These are phyloP conservation scores for Berberis vulgaris DNA, from an alignment of 164 flowering plant genomes.

Conservation along the genomic window DNA sequence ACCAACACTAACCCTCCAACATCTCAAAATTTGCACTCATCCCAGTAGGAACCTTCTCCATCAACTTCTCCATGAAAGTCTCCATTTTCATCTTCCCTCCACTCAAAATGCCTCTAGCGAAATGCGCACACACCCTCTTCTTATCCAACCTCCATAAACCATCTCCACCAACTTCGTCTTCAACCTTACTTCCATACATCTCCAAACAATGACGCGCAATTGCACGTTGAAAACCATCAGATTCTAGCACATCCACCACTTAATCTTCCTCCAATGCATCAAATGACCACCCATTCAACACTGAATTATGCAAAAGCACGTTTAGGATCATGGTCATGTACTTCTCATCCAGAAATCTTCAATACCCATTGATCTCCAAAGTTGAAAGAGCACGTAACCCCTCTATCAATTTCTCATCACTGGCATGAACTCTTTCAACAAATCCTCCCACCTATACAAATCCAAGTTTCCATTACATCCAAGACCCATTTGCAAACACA, in stretches of 20 bases:
- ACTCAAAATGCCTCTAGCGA: slow-evolving; percentile 54
- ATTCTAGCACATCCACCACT: slow-evolving; percentile 36
- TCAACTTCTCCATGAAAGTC: slow-evolving; percentile 67
- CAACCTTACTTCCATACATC: slow-evolving; percentile 42
- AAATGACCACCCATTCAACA: slow-evolving; percentile 63
- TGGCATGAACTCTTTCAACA: slow-evolving; percentile 68
- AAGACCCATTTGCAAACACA: too few relatives aligned
- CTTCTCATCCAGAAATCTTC: slow-evolving; percentile 72
- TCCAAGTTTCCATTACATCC: slow-evolving; percentile 9
- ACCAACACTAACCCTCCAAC: slow-evolving; percentile 86
- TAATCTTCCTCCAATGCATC: slow-evolving; percentile 51
- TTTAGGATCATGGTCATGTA: slow-evolving; percentile 45
- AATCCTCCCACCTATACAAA: slow-evolving; percentile 69
- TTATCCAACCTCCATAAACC: slow-evolving; percentile 59
- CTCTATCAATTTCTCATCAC: slow-evolving; percentile 65
- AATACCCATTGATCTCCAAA: slow-evolving; percentile 77
- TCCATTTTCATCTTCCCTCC: slow-evolving; percentile 66
- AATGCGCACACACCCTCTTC: slow-evolving; percentile 57
- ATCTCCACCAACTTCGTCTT: slow-evolving; percentile 17
- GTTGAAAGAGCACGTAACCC: slow-evolving; percentile 61
- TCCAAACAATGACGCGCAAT: slow-evolving; percentile 57
- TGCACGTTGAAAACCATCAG: slow-evolving; percentile 56
- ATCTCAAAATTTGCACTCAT: slow-evolving; percentile 59
- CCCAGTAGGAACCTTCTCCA: slow-evolving; percentile 48
- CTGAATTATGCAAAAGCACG: slow-evolving; percentile 50